A percentile compares a stretch with the other conserved stretches of the same genome.
Conservation (phyloP, 768 basidiomycete genomes). For the Kockovaella imperatae region DNA sequence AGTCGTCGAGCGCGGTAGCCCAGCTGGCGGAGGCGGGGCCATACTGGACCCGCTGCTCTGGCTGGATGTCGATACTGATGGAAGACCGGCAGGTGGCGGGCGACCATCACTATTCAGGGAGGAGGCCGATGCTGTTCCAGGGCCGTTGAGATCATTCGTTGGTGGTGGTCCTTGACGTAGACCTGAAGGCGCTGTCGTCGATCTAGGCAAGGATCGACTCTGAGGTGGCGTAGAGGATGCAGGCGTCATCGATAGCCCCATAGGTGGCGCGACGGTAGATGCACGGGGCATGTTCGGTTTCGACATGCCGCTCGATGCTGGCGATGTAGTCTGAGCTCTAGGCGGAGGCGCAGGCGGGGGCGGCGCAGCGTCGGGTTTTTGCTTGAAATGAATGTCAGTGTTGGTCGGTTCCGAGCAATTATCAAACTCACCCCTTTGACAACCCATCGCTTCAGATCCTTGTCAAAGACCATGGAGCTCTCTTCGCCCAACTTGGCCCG, state of each 20-base stretch:
- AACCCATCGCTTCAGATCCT: conserved; percentile 91
- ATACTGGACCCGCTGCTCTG: conserved; percentile 42
- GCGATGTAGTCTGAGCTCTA: conserved; percentile 78
- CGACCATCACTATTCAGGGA: too few relatives aligned
- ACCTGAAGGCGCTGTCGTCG: conserved; percentile 2
- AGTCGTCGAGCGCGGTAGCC: conserved; percentile 36
- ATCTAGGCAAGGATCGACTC: conserved; percentile 1
- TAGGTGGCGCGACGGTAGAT: conserved; percentile 5
- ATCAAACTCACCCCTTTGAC: conserved; percentile 70
- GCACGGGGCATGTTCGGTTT: too few relatives aligned
- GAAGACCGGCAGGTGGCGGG: conserved; percentile 7
- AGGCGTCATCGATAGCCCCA: conserved; percentile 11
- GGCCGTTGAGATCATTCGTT: background rate
- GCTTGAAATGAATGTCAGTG: conserved; percentile 7
- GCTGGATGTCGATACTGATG: conserved; percentile 6
- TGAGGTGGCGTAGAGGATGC: conserved; percentile 21
- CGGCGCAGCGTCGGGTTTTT: conserved; percentile 53
- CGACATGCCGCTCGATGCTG: too few relatives aligned
- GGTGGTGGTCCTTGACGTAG: background rate
- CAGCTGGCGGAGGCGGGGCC: conserved; percentile 47
- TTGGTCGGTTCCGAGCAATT: too few relatives aligned
- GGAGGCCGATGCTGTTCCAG: conserved; percentile 3
- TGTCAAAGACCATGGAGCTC: conserved; percentile 83
- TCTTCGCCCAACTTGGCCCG: conserved; percentile 91
- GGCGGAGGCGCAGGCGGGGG: conserved; percentile 63